These are phyloP conservation scores for Fraxinus anomala DNA, from an alignment of 257 asterid species.

Conservation along the genomic window DNA sequence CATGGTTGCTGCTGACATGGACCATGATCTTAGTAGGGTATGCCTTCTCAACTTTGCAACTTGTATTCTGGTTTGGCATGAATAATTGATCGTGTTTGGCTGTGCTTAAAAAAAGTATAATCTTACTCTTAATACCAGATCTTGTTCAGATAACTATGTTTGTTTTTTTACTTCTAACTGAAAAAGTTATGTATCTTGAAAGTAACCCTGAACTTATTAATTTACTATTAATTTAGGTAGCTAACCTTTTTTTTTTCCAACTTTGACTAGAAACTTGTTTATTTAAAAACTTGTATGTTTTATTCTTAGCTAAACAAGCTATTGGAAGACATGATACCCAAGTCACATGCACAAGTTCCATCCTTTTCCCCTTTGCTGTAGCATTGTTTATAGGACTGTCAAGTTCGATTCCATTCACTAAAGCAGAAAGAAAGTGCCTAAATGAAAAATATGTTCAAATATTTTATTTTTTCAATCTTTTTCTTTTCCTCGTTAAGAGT, in stretches of 20 bases:
- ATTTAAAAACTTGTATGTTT: neutral
- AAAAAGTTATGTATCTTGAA: neutral
- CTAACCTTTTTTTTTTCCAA: neutral
- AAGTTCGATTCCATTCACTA: neutral
- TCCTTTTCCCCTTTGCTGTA: neutral
- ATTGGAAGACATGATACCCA: neutral
- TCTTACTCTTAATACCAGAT: neutral
- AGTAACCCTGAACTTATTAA: no score
- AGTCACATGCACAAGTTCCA: neutral
- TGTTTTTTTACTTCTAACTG: neutral
- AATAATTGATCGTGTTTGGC: neutral
- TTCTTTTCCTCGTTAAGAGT: no score
- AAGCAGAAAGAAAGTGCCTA: neutral
- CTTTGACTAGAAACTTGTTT: neutral
- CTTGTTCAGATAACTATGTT: neutral
- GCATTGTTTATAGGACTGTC: neutral
- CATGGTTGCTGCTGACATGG: constrained; percentile 81
- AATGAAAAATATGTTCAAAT: neutral
- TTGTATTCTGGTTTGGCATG: neutral
- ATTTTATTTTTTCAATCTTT: no score
- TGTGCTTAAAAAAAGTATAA: neutral
- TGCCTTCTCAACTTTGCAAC: constrained; percentile 29
- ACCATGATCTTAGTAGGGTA: constrained; percentile 93
- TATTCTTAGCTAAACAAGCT: neutral
- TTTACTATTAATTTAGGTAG: no score